Evolutionary conservation across 495 filamentous ascomycete genomes (phyloP).

Genomic region (Thermothielavioides terrestris): DNA sequence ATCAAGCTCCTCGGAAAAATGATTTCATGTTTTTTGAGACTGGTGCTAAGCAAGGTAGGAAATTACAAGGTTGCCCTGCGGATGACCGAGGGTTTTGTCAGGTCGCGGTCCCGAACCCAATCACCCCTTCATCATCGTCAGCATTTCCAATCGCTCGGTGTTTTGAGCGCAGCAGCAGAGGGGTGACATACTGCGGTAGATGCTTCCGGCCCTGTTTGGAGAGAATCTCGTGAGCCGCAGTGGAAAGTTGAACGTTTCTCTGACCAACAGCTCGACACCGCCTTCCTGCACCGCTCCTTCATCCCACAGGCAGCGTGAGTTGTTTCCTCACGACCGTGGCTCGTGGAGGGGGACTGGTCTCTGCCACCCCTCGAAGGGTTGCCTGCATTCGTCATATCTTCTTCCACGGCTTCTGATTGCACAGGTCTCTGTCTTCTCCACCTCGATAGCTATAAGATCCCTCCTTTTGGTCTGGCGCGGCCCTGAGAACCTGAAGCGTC

Average conservation of each 20-base stretch:
- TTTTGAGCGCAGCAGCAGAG: conserved; percentile 20
- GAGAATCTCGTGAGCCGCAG: too few relatives aligned
- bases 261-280: neutral
- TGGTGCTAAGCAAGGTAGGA: neutral
- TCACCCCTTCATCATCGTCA: conserved; percentile 6
- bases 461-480: too few relatives aligned
- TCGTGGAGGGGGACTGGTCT: too few relatives aligned
- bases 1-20: neutral
- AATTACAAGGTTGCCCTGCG: neutral
- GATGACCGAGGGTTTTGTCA: neutral
- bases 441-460: conserved; percentile 6
- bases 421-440: conserved; percentile 2
- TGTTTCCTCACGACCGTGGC: neutral
- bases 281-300: conserved; percentile 4
- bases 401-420: conserved; percentile 12
- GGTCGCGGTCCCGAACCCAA: conserved; percentile 3
- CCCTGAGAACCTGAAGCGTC: too few relatives aligned
- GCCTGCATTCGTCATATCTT: conserved; percentile 18
- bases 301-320: neutral
- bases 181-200: too few relatives aligned
- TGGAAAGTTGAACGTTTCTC: conserved; percentile 1
- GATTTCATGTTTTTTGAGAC: neutral
- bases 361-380: too few relatives aligned
- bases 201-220: too few relatives aligned
- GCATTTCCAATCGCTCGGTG: conserved; percentile 14